Base-by-base conservation (phyloP, 495 filamentous ascomycete species). In the Penicillium angulare region DNA sequence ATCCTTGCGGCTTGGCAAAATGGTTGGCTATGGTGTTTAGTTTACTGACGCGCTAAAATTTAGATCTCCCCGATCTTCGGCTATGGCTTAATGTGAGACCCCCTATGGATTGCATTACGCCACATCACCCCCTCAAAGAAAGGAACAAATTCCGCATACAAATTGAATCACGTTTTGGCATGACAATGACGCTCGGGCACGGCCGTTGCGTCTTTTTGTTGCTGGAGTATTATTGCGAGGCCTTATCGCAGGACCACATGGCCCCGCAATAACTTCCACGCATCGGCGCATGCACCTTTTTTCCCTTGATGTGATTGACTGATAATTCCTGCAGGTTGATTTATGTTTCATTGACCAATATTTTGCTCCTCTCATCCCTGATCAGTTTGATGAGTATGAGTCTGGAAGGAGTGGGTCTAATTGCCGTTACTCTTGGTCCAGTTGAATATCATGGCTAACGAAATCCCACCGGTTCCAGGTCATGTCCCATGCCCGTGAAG, bases 301-400 rank as follows among this genome's bases (percentile, higher is more conserved):
- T 12, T 21, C 38, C 12, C 45, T 33, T 5, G 2, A 22, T 15
- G 0, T 13, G 1, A 31, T 8, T 15, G 31, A 52, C 62, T 63
- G 47, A 61, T 53, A 17, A 47, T 59, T 24, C 26, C 20, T 53
- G 33, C 49, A 79, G 77, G 81, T 63, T 87, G 29, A 78, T 90
- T 56, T 96, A 96, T 61, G 81, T 96, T 24, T 87, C 79, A 26
- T 77, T 97, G 65, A 95, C 88, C 53, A 95, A 92, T 55, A 90
- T 96, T 47, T 78, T 96, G 12, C 77, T 97, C n/a, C 86, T 95
- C 56, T 93, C 92, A 32, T 92, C 88, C 13, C 75, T 96, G 49
- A 93, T 96, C 47, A 90, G 88, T 77, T 83, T 97, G 69, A 82
- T 97, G 55, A 92, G 88, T 57, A 92, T 95, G 75, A 90, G 84